Percentiles rank a stretch among this genome's conserved stretches.
phyloP scores from a whole-genome alignment of 148 eudicot species.

The Rhododendron henanense region DNA sequence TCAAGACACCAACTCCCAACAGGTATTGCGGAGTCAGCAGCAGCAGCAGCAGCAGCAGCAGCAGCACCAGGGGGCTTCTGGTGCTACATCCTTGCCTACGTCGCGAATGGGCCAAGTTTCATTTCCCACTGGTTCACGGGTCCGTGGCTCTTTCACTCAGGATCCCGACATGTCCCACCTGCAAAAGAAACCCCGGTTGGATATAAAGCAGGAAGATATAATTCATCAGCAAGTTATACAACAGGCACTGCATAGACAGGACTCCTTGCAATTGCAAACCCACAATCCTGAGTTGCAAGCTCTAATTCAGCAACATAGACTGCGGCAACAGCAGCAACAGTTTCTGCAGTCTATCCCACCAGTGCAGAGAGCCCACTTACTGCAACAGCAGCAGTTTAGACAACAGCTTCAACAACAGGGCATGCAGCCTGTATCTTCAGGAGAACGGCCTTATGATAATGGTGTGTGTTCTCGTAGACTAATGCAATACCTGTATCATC shows the following conservation, averaged over 20 bases:
- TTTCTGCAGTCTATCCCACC: slow-evolving; percentile 66
- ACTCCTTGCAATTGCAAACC: slow-evolving; percentile 56
- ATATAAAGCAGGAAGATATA: slow-evolving; percentile 76
- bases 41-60: slow-evolving; percentile 2
- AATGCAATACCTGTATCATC: slow-evolving; percentile 92
- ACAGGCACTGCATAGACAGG: slow-evolving; percentile 68
- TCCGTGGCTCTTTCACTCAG: slow-evolving; percentile 50
- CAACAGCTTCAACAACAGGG: slow-evolving; percentile 72
- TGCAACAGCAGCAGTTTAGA: slow-evolving; percentile 42
- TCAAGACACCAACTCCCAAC: slow-evolving; percentile 57
- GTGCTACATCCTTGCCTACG: slow-evolving; percentile 51
- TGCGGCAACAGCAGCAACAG: slow-evolving; percentile 71
- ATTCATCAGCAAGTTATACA: slow-evolving; percentile 69
- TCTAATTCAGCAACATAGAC: slow-evolving; percentile 74
- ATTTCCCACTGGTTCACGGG: slow-evolving; percentile 38
- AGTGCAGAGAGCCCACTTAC: slow-evolving; percentile 57
- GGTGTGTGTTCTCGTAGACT: slow-evolving; percentile 74
- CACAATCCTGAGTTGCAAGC: slow-evolving; percentile 77
- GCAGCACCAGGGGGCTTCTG: slow-evolving; percentile 49
- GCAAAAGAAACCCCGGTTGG: slow-evolving; percentile 82
- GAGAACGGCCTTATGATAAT: slow-evolving; percentile 67
- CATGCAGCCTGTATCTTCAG: slow-evolving; percentile 53
- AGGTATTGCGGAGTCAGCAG: slow-evolving; percentile 37
- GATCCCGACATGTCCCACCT: slow-evolving; percentile 66
- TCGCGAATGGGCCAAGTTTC: slow-evolving; percentile 56